A percentile compares a stretch with the other conserved stretches of the same genome.
phyloP scores from a whole-genome alignment of 2,329 filamentous ascomycete genomes.

The Exophiala dermatitidis region DNA sequence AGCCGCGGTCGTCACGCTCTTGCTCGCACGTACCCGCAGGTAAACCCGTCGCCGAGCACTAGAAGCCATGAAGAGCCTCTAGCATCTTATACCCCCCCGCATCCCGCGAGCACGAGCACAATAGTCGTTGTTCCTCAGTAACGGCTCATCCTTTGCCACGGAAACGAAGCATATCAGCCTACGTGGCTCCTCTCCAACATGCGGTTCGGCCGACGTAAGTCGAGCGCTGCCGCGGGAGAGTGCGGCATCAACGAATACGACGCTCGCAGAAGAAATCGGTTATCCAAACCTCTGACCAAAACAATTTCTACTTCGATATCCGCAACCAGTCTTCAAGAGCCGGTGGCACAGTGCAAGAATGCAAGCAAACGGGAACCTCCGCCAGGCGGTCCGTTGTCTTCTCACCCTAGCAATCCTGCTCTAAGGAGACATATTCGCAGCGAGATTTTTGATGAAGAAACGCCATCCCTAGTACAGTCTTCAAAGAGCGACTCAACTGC shows the following conservation, averaged over 20 bases:
- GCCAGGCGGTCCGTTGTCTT: slow-evolving; percentile 9
- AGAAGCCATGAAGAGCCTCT: neutral
- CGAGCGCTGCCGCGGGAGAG: slow-evolving; percentile 6
- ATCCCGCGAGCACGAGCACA: neutral
- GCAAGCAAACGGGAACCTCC: slow-evolving; percentile 9
- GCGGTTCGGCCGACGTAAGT: slow-evolving; percentile 19
- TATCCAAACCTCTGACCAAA: slow-evolving; percentile 26
- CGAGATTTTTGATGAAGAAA: slow-evolving; percentile 5
- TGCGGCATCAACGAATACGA: slow-evolving; percentile 12
- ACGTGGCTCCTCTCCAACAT: slow-evolving; percentile 3
- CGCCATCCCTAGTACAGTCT: neutral
- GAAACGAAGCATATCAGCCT: neutral
- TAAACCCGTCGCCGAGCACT: neutral
- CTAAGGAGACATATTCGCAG: slow-evolving; percentile 11
- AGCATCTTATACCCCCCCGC: neutral
- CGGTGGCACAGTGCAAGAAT: slow-evolving; percentile 9
- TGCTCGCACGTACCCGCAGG: neutral
- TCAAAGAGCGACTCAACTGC: slow-evolving; percentile 11
- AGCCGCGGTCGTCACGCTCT: neutral
- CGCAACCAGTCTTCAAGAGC: slow-evolving; percentile 12
- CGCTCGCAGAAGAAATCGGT: slow-evolving; percentile 21
- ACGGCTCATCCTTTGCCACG: neutral
- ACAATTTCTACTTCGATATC: slow-evolving; percentile 12
- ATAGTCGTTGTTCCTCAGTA: neutral
- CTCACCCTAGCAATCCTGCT: slow-evolving; percentile 3